Evolutionary conservation across 2,329 filamentous ascomycete species (phyloP), one percentile per base, ranked within the genome.

Genomic region (Metarhizium rileyi): DNA sequence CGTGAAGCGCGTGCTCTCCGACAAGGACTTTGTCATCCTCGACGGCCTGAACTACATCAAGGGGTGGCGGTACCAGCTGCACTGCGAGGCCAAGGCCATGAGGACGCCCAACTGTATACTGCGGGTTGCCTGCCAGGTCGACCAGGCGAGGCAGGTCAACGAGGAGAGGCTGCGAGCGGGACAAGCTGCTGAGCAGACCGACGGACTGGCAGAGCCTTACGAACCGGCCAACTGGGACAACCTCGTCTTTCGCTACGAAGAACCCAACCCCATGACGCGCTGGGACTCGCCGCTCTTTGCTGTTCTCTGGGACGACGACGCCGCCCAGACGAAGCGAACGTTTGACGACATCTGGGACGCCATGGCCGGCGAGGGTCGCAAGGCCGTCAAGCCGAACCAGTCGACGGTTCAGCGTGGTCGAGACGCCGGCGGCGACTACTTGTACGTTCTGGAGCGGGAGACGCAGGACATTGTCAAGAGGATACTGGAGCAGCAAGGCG

Each of bases 1-100:
- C 52, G 84, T 91, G 43, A 91, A 91, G 72, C 77, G 87, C 41
- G 77, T 83, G 45, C 74, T 94, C 27, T 81, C 78, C 52, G 77
- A 81, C 50, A 80, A 81, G 59, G 84, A 88, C 60, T 81, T 94
- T 51, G 86, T 93, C 47, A 80, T 94, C 44, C 78, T 89, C 16
- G 87, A 94, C 63, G 82, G 83, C 1, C 70, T 87, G 52, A 93
- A 93, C 67, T 94, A 93, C 68, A 94, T 94, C 70, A 93, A 93
- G 66, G 88, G 87, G 35, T 93, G 87, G 79, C 77, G 88, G 45
- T 94, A 94, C 64, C 87, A 94, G 71, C 72, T 94, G 22, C 85
- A 84, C 65, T 91, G 87, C 70, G 87, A 93, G 68, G 81, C 87
- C 35, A 93, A 93, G 67, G 87, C 87, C 44, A 70, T 87, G 48